phyloP scores from a whole-genome alignment of 75 land plant species.

The Selaginella moellendorffii region DNA sequence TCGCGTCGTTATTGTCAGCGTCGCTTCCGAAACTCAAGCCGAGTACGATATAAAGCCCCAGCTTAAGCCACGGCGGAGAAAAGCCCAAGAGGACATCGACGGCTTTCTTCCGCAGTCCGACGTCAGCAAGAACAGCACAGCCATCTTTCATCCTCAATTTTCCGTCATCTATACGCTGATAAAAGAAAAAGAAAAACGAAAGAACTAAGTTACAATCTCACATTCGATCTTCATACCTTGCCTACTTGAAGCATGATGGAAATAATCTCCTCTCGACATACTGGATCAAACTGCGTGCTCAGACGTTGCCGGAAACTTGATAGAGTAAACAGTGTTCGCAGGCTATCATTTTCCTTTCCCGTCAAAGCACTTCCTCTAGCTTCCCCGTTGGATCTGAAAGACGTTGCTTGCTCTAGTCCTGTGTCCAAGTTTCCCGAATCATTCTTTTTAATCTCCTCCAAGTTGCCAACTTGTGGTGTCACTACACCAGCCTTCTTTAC shows the following conservation, averaged over 20 bases:
- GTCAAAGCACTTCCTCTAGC: neutral
- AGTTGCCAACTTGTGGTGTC: constrained; percentile 3
- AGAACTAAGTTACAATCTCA: no score
- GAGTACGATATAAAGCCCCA: constrained; percentile 57
- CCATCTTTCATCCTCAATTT: constrained; percentile 65
- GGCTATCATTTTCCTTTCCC: constrained; percentile 15
- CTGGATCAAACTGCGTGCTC: constrained; percentile 28
- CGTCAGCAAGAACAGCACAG: constrained; percentile 59
- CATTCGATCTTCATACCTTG: no score
- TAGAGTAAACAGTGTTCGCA: constrained; percentile 44
- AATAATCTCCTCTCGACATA: constrained; percentile 35
- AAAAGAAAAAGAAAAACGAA: no score
- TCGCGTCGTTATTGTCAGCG: neutral
- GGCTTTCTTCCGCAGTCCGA: constrained; percentile 56
- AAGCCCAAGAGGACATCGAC: constrained; percentile 44
- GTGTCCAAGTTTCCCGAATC: neutral
- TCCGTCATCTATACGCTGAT: constrained; percentile 76
- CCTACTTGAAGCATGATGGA: constrained; percentile 41
- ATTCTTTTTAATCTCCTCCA: neutral
- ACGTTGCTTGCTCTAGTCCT: neutral
- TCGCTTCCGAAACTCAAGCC: constrained; percentile 29
- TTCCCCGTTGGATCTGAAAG: constrained; percentile 5
- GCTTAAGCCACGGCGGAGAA: constrained; percentile 54
- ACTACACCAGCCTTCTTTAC: no score
- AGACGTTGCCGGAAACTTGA: constrained; percentile 50